Percentiles rank a stretch among this genome's conserved stretches.
These are phyloP conservation scores for Chenopodium berlandieri DNA, from an alignment of 148 eudicot species.

Conservation along the genomic window DNA sequence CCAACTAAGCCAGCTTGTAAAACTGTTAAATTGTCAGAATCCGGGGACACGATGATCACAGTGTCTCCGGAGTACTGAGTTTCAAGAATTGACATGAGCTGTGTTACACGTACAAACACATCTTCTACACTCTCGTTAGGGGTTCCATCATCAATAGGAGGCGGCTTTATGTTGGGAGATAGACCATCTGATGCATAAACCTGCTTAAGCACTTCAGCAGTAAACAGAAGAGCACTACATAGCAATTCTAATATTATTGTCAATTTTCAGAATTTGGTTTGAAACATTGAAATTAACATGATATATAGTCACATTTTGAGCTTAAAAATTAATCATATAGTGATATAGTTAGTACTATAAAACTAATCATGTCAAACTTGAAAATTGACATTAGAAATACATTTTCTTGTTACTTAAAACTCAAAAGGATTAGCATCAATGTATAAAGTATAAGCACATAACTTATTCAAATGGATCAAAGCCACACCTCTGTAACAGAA, in stretches of 20 bases:
- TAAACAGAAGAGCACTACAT: neutral
- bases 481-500: slow-evolving; percentile 64
- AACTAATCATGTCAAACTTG: no score
- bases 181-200: slow-evolving; percentile 75
- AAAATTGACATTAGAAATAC: no score
- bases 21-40: slow-evolving; percentile 84
- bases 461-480: neutral
- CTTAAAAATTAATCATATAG: neutral
- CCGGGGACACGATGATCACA: slow-evolving; percentile 86
- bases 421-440: no score
- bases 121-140: slow-evolving; percentile 97
- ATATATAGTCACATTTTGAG: no score
- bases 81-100: slow-evolving; percentile 96
- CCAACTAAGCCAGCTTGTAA: slow-evolving; percentile 91
- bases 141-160: slow-evolving; percentile 86
- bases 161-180: slow-evolving; percentile 80
- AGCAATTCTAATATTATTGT: neutral
- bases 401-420: no score
- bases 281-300: neutral
- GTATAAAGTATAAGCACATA: no score
- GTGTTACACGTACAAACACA: slow-evolving; percentile 96
- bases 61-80: slow-evolving; percentile 95
- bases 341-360: no score
- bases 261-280: neutral
- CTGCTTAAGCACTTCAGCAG: slow-evolving; percentile 33